Percentiles rank a stretch among this genome's conserved stretches.
phyloP scores from a whole-genome alignment of 148 eudicot genomes.

The Fagopyrum homotropicum region DNA sequence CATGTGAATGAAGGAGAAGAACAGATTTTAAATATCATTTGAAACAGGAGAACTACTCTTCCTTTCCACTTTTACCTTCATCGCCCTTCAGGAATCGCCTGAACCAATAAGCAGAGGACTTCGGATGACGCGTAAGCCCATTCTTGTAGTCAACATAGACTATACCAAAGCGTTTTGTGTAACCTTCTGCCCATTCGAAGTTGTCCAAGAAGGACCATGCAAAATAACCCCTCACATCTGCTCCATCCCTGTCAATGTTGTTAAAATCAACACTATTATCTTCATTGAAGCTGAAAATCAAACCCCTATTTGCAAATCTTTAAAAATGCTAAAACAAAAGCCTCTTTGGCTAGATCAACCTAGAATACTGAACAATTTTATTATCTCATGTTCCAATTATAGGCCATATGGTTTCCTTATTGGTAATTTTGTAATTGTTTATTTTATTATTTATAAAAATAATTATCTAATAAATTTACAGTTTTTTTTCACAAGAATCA shows the following conservation, averaged over 20 bases:
- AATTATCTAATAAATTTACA: too few relatives aligned
- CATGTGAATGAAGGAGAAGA: too few relatives aligned
- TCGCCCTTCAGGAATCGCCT: slow-evolving; percentile 53
- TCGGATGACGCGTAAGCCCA: slow-evolving; percentile 61
- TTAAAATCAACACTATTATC: not conserved
- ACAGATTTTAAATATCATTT: not conserved
- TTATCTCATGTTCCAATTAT: too few relatives aligned
- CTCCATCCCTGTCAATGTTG: slow-evolving; percentile 53
- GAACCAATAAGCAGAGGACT: slow-evolving; percentile 88
- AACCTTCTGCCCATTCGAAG: slow-evolving; percentile 75
- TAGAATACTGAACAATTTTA: too few relatives aligned
- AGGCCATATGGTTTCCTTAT: too few relatives aligned
- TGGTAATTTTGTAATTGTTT: too few relatives aligned
- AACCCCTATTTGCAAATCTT: not conserved
- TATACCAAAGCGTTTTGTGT: slow-evolving; percentile 72
- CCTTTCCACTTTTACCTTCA: slow-evolving; percentile 43
- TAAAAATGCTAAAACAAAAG: too few relatives aligned
- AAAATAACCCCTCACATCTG: slow-evolving; percentile 72
- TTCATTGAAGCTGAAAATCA: not conserved
- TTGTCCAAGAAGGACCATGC: slow-evolving; percentile 87
- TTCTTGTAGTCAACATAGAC: slow-evolving; percentile 71
- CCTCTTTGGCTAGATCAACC: too few relatives aligned
- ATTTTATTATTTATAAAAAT: too few relatives aligned
- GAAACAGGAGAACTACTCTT: slow-evolving; percentile 12
- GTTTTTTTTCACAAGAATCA: too few relatives aligned